Base-by-base conservation (phyloP, 148 eudicot genomes). In the Pharnaceum exiguum region DNA sequence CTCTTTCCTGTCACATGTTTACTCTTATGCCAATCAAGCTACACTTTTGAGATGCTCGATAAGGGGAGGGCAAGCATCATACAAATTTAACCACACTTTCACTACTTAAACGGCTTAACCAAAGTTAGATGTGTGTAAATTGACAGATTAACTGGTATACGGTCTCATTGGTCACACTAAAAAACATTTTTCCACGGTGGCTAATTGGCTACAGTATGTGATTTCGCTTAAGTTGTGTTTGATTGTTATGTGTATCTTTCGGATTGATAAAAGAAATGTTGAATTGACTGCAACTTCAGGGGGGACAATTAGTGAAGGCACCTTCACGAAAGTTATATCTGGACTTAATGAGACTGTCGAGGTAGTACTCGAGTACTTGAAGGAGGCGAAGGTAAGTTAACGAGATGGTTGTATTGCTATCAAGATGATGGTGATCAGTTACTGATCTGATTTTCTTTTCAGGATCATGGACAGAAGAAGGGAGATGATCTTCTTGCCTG, bases 401-500 rank as follows among this genome's bases (percentile, higher is more conserved):
- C 49, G 4, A 1, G 24, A 18, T 31, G 24, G 10, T 32, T 18
- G 21, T 29, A 5, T 7, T 16, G 24, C 8, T 29, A 35, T 29
- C n/a, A 28, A 40, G 28, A 35, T 50, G 29, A 13, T 47, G 30
- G 23, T 29, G 23, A 30, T 18, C 15, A 15, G 49, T 28, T 28
- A 36, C 22, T 64, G 22, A 32, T 17, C 40, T 35, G 18, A 1
- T 15, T 54, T 44, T 18, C 54, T 73, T 47, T 58, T 46, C 74
- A 89, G 97, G 98, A 82, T 21, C 96, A 85, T 66, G 86, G 84
- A 15, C 84, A 77, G 45, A 77, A 66, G 19, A 87, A 81, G 70
- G 98, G 98, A 55, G 82, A 85, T 66, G 94, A 87, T 77, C 88
- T 91, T 68, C 85, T 91, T 61, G 98, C 94, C 59, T 85, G 79